phyloP scores from a whole-genome alignment of 768 basidiomycete genomes.

The Russula ochroleuca region DNA sequence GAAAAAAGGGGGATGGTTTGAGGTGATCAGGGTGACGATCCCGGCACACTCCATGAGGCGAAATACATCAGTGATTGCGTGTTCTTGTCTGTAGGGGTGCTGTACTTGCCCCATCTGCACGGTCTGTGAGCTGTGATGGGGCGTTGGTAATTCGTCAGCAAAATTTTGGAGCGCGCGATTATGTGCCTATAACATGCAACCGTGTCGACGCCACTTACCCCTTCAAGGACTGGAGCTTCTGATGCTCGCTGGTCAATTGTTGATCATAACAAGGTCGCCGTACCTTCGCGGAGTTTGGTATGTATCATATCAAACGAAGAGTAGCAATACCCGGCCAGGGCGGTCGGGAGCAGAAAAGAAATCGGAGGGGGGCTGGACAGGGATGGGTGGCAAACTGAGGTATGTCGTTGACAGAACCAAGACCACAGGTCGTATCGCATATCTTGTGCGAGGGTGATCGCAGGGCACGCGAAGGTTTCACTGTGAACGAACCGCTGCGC shows the following conservation, averaged over 20 bases:
- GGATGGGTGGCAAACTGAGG: background rate
- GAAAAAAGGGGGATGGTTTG: background rate
- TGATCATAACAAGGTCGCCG: constrained; percentile 35
- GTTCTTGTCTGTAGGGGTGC: background rate
- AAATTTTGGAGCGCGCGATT: background rate
- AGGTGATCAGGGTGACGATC: background rate
- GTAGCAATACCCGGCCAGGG: constrained; percentile 27
- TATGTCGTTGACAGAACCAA: no score
- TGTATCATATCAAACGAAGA: background rate
- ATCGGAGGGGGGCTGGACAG: background rate
- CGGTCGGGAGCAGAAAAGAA: constrained; percentile 28
- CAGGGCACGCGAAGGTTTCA: background rate
- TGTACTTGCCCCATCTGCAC: background rate
- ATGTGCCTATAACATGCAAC: background rate
- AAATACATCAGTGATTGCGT: background rate
- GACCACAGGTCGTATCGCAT: background rate
- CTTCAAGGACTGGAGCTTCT: constrained; percentile 29
- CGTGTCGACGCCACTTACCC: background rate
- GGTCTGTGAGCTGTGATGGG: background rate
- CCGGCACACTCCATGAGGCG: background rate
- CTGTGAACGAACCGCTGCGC: background rate
- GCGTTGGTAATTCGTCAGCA: background rate
- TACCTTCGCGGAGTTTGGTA: constrained; percentile 31
- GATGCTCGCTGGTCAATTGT: constrained; percentile 33
- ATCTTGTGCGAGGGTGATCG: constrained; percentile 21